Evolutionary conservation across 2,329 filamentous ascomycete species (phyloP), one percentile per base, ranked within the genome.

Genomic region (Paecilomyces niveus): DNA sequence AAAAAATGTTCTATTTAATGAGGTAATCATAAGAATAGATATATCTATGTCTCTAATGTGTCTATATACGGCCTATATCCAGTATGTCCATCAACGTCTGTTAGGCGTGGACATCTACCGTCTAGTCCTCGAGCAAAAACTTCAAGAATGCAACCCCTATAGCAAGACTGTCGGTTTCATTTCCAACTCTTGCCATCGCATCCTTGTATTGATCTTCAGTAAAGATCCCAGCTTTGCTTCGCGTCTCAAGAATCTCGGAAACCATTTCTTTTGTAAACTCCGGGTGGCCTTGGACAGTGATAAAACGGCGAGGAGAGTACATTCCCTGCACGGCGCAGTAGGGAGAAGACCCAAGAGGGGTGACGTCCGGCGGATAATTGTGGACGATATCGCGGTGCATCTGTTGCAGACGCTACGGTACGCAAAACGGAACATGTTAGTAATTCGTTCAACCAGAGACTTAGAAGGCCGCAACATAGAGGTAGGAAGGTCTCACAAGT

Each of bases 281-380:
- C 0, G 91, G 92, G 72, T 96, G 91, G 5, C 90, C 91, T 76
- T 96, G 91, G 1, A 96, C 84, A 0, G 89, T 87, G 61, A 95
- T 86, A 60, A 89, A 78, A 35, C 81, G 81, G 50, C 81, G 78
- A 8, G 86, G 83, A 21, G 80, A 74, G 70, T 94, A 89, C 83
- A 95, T 90, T 61, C 86, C 89, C 72, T 96, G 91, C n/a, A 91
- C 85, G 9, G 80, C 76, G 75, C 91, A 95, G 53, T 80, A 75
- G 3, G 81, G 80, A 1, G 88, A 89, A 49, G 80, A 81, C 1
- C 85, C 90, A 1, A 95, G 79, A 1, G 79, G 74, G 58, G 87
- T 79, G 1, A 87, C 82, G 57, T 81, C 83, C 5, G 78, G 68
- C 0, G 90, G 90, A 57, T 85, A 84, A 22, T 80, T 74, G 64